These are phyloP conservation scores for Emydomyces testavorans DNA, from an alignment of 2,329 filamentous ascomycete species.

Conservation along the genomic window DNA sequence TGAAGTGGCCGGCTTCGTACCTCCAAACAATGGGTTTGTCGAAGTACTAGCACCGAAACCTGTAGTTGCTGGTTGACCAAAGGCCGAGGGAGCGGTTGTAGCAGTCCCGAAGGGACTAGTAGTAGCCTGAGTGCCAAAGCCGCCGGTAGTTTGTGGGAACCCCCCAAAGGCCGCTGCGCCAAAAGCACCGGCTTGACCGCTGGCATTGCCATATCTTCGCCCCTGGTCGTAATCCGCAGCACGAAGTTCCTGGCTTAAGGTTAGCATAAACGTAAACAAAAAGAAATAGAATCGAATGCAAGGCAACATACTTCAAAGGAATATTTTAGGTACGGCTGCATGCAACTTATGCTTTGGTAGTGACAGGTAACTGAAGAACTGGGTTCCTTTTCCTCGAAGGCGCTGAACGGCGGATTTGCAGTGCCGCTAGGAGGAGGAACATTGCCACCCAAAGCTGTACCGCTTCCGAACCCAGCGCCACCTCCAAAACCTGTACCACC, in stretches of 20 bases:
- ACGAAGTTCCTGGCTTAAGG: slow-evolving; percentile 50
- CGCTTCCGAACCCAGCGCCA: slow-evolving; percentile 18
- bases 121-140: slow-evolving; percentile 35
- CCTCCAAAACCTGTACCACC: slow-evolving; percentile 27
- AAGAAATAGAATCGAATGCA: neutral
- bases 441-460: slow-evolving; percentile 33
- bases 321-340: slow-evolving; percentile 56
- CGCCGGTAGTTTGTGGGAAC: slow-evolving; percentile 32
- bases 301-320: slow-evolving; percentile 54
- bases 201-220: slow-evolving; percentile 68
- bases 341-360: slow-evolving; percentile 40
- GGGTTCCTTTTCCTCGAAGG: slow-evolving; percentile 37
- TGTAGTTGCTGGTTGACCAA: slow-evolving; percentile 33
- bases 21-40: slow-evolving; percentile 35
- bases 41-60: slow-evolving; percentile 27
- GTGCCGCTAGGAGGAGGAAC: slow-evolving; percentile 37
- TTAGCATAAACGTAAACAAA: slow-evolving; percentile 1
- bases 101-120: slow-evolving; percentile 32
- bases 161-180: slow-evolving; percentile 51
- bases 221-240: slow-evolving; percentile 82
- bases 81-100: slow-evolving; percentile 31
- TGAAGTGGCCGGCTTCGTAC: slow-evolving; percentile 32
- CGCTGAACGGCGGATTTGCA: slow-evolving; percentile 35
- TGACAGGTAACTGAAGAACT: slow-evolving; percentile 31
- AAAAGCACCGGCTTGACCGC: slow-evolving; percentile 71